These are phyloP conservation scores for Potentilla sterilis DNA, from an alignment of 306 rosid genomes.

Conservation along the genomic window DNA sequence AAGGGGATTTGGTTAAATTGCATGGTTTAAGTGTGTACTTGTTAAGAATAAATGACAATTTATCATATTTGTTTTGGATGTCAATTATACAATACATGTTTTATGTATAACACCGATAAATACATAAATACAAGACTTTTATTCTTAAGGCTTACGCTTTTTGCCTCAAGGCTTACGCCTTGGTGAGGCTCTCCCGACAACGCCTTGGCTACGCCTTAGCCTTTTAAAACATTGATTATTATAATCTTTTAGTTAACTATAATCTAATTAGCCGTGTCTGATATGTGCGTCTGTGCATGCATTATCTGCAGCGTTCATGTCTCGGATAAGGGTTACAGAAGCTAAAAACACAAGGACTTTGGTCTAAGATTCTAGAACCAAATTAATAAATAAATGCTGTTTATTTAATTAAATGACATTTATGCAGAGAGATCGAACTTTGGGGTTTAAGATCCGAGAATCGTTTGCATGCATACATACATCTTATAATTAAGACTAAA, in stretches of 20 bases:
- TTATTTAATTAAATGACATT: not conserved
- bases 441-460: constrained; percentile 17
- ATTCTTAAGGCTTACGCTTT: too few species aligned
- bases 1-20: too few species aligned
- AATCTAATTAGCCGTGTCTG: not conserved
- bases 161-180: too few species aligned
- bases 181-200: too few species aligned
- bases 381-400: not conserved
- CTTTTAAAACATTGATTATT: too few species aligned
- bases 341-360: not conserved
- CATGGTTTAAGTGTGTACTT: too few species aligned
- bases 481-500: not conserved
- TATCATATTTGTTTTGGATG: too few species aligned
- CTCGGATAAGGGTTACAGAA: not conserved
- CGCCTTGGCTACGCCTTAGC: too few species aligned
- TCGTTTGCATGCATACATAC: not conserved
- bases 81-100: too few species aligned
- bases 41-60: too few species aligned
- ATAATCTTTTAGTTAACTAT: not conserved
- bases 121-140: too few species aligned
- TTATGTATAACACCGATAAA: too few species aligned
- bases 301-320: not conserved
- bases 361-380: constrained; percentile 4
- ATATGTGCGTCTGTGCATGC: not conserved
- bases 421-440: not conserved